Evolutionary conservation across 768 basidiomycete species (phyloP).

Genomic region (Postia placenta): DNA sequence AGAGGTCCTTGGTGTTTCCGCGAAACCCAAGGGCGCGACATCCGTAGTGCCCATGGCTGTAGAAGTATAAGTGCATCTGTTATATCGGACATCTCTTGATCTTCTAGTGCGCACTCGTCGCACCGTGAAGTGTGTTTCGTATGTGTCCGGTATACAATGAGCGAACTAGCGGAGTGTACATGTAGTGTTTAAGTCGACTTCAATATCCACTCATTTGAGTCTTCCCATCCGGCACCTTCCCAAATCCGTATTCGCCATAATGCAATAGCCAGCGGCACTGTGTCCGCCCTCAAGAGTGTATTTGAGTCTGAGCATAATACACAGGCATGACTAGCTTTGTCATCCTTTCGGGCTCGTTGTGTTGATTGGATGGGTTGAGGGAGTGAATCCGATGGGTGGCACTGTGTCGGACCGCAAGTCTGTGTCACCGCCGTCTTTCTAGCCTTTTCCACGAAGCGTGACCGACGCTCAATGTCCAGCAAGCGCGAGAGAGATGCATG

Average conservation of each 20-base stretch:
- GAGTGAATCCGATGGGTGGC: no score
- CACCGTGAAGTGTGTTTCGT: neutral
- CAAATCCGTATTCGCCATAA: slow-evolving; percentile 79
- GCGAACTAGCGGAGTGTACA: neutral
- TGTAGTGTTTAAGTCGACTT: neutral
- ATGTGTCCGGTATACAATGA: neutral
- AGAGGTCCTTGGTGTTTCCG: slow-evolving; percentile 50
- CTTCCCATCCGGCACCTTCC: slow-evolving; percentile 53
- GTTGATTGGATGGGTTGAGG: neutral
- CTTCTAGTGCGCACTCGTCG: neutral
- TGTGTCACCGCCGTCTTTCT: neutral
- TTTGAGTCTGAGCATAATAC: slow-evolving; percentile 48
- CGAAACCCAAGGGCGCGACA: slow-evolving; percentile 12
- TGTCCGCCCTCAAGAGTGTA: slow-evolving; percentile 49
- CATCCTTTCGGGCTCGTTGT: slow-evolving; percentile 21
- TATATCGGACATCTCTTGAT: slow-evolving; percentile 6
- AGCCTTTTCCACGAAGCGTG: slow-evolving; percentile 10
- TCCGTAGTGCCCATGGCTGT: slow-evolving; percentile 38
- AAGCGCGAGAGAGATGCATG: slow-evolving; percentile 42
- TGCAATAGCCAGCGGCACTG: slow-evolving; percentile 60
- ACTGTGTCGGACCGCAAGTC: no score
- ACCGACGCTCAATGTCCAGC: slow-evolving; percentile 40
- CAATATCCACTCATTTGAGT: slow-evolving; percentile 3
- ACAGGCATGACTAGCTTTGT: slow-evolving; percentile 65
- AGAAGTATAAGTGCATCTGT: slow-evolving; percentile 24